Base-by-base conservation (phyloP, 805 yeast species). In the Myxozyma monticola region DNA sequence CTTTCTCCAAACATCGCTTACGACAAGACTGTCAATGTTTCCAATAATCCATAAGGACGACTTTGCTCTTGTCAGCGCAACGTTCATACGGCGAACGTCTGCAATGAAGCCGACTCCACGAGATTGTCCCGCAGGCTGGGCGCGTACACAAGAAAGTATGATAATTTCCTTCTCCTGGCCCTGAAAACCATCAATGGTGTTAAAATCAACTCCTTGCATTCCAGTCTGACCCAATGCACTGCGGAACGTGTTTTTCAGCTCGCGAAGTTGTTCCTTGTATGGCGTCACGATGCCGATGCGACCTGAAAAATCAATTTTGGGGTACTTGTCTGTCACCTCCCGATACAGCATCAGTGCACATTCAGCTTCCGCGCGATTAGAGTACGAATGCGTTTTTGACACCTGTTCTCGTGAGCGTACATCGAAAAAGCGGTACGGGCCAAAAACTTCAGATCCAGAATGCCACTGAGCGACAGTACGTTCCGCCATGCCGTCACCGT, bases 71-170 rank as follows among this genome's bases (percentile, higher is more conserved):
- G 99, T 93, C 31, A 93, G 71, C 0, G 96, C 98, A 46, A 93
- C 99, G 68, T 93, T 93, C 96, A 93, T 88, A 72, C 99, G 86
- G 57, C 99, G 78, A 33, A 83, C 77, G 69, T 93, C 99, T 40
- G 85, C 83, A 65, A 93, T 76, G 69, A 93, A 93, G n/a, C 99
- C 99, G 0, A 98, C 97, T 72, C 99, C 85, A 0, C 98, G 91
- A 15, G 98, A 99, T 51, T 91, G 88, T 40, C 81, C 76, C 21
- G 76, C 71, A 59, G 45, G 36, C 41, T 81, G 84, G 0, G 98
- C 96, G 62, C 99, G 79, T 3, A 93, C 99, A 79, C 98, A 91
- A 0, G 98, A 89, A 75, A 93, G 84, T 42, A 93, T 79, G 55
- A 93, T 88, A 40, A 93, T 80, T 56, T 91, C 97, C 67, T 91